These are phyloP conservation scores for Penstemon newberryi DNA, from an alignment of 257 asterid species.

Conservation along the genomic window DNA sequence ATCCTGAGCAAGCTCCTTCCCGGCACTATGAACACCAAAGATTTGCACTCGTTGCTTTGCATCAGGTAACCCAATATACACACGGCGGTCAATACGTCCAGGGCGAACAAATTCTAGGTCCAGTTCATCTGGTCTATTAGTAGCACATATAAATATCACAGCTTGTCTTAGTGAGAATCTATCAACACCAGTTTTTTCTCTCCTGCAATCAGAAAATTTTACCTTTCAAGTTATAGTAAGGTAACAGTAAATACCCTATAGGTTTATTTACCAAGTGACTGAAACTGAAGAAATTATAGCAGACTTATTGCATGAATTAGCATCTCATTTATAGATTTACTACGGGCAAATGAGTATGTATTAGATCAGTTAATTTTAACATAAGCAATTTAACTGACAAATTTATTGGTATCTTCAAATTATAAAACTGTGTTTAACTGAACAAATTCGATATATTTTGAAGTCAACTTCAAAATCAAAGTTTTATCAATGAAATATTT, in stretches of 20 bases:
- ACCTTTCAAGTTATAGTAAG: constrained; percentile 11
- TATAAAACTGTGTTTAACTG: too few relatives aligned
- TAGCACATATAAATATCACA: constrained; percentile 91
- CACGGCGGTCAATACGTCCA: constrained; percentile 96
- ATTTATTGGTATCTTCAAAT: too few relatives aligned
- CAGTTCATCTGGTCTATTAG: constrained; percentile 96
- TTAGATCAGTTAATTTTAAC: not conserved
- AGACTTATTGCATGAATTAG: constrained; percentile 6
- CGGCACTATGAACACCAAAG: constrained; percentile 93
- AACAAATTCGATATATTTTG: too few relatives aligned
- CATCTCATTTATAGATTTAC: constrained; percentile 20
- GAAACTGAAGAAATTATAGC: not conserved
- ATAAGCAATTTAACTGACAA: not conserved
- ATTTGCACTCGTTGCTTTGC: constrained; percentile 92
- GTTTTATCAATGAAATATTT: too few relatives aligned
- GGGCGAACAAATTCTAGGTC: constrained; percentile 81
- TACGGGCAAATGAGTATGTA: constrained; percentile 9
- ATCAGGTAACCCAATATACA: constrained; percentile 90
- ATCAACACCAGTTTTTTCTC: constrained; percentile 82
- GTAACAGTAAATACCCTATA: constrained; percentile 19
- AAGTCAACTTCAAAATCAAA: too few relatives aligned
- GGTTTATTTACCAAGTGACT: constrained; percentile 7
- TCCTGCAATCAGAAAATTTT: constrained; percentile 48
- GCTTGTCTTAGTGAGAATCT: constrained; percentile 92
- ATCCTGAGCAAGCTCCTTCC: constrained; percentile 80